A percentile compares a stretch with the other conserved stretches of the same genome.
Conservation (phyloP, 208 protist genomes). For the Porcisia deanei region DNA sequence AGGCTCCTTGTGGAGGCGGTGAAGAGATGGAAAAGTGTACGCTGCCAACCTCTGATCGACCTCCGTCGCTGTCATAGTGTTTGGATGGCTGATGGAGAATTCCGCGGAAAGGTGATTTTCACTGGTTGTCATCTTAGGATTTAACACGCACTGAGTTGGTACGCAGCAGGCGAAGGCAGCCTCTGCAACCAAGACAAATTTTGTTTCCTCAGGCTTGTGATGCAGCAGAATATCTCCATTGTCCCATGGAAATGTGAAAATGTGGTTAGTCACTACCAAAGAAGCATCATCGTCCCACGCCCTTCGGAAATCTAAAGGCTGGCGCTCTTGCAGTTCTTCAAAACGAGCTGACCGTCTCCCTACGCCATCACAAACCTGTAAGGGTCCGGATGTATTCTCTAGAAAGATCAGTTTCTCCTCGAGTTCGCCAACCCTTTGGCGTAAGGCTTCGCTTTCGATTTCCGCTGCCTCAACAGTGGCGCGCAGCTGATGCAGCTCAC, state of each 20-base stretch:
- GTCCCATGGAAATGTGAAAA: constrained; percentile 35
- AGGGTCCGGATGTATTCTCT: background rate
- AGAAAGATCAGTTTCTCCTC: constrained; percentile 8
- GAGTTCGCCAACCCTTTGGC: background rate
- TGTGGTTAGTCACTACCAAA: constrained; percentile 42
- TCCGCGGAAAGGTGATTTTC: constrained; percentile 29
- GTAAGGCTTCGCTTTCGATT: background rate
- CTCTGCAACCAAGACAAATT: constrained; percentile 31
- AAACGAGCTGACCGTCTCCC: background rate
- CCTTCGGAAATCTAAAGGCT: constrained; percentile 18
- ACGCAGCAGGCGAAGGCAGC: constrained; percentile 37
- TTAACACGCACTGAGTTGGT: constrained; percentile 36
- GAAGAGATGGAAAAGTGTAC: constrained; percentile 39
- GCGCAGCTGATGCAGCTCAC: background rate
- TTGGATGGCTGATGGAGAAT: constrained; percentile 43
- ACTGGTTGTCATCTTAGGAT: constrained; percentile 15
- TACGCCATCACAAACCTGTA: background rate
- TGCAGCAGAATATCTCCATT: constrained; percentile 28
- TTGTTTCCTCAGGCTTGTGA: constrained; percentile 53
- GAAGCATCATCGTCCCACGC: constrained; percentile 15
- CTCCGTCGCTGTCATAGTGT: constrained; percentile 15
- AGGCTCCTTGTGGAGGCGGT: constrained; percentile 31
- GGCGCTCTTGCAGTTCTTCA: constrained; percentile 23
- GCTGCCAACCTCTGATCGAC: constrained; percentile 34
- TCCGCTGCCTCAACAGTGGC: background rate